Base-by-base conservation (phyloP, 1,284 basidiomycete species). In the Grifola frondosa region DNA sequence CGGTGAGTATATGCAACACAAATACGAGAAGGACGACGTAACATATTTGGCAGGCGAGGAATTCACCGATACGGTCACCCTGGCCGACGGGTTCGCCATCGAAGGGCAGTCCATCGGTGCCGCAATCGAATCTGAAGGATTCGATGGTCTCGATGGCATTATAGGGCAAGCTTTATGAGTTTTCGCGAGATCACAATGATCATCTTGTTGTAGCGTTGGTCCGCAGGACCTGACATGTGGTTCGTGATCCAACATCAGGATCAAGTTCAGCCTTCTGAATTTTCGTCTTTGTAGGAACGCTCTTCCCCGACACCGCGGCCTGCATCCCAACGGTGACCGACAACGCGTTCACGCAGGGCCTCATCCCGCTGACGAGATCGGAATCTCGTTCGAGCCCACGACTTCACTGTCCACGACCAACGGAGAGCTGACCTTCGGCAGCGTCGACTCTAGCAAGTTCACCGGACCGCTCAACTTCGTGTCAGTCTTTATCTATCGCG, bases 61-160 rank as follows among this genome's bases (percentile, higher is more conserved):
- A 19, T 42, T 57, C 30, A 40, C 37, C n/a, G 61, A 59, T 24
- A 30, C 40, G 9, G 50, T 63, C n/a, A 56, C 60, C 5, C 37
- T 64, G 3, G 57, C 50, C 2, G 37, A 53, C 7, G 56, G 49
- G 2, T 63, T 80, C 15, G 65, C 70, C 15, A 73, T 80, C 46
- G 32, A 53, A 5, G 46, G 67, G 11, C 80, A 82, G 56, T 69
- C 66, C 25, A 70, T 81, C 16, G 79, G 75, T 10, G 72, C 74
- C 8, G 73, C 77, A 0, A 51, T 51, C 5, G 56, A 45, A 1
- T 54, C 68, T 1, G 29, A 39, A 2, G 74, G 75, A 1, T 72
- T 80, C 46, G 32, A 40, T 5, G 61, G 50, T 4, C 58, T 75
- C 13, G 78, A 80, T 46, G 78, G 80, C 4, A 77, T 81, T 41